Conservation (phyloP, 768 basidiomycete species). For the Boletus pseudo-olivaceus region DNA sequence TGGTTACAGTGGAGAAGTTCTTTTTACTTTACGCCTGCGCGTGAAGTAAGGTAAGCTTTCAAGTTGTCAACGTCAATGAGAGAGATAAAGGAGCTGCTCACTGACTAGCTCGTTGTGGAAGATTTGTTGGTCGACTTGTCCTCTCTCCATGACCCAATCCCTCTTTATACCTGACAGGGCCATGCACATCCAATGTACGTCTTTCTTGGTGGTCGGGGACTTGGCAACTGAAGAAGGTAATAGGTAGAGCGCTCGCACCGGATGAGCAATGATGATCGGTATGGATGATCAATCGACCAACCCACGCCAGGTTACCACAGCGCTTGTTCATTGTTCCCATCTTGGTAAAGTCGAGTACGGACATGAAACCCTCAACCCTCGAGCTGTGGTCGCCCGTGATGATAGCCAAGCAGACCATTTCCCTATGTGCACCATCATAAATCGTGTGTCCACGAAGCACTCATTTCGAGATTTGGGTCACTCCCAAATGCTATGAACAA, state of each 20-base stretch:
- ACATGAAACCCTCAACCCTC: constrained; percentile 8
- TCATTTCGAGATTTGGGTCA: neutral
- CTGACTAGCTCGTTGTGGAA: constrained; percentile 12
- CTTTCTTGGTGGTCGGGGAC: neutral
- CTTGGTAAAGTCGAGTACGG: neutral
- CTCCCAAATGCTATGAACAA: neutral
- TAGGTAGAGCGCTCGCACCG: neutral
- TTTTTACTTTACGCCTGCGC: constrained; percentile 1
- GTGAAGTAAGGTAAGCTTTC: neutral
- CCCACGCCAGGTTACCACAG: neutral
- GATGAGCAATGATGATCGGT: neutral
- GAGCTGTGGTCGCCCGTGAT: neutral
- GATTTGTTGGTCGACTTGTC: neutral
- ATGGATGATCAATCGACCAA: neutral
- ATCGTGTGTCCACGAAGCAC: neutral
- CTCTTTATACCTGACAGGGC: constrained; percentile 17
- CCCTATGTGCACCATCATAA: neutral
- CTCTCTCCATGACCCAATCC: neutral
- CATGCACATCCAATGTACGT: neutral
- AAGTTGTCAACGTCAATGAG: neutral
- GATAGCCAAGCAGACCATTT: neutral
- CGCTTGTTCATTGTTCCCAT: neutral
- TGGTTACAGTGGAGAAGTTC: neutral
- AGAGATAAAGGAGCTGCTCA: neutral
- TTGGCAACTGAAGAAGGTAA: neutral